phyloP scores from a whole-genome alignment of 441 rosid species.

The Geranium incanum region DNA sequence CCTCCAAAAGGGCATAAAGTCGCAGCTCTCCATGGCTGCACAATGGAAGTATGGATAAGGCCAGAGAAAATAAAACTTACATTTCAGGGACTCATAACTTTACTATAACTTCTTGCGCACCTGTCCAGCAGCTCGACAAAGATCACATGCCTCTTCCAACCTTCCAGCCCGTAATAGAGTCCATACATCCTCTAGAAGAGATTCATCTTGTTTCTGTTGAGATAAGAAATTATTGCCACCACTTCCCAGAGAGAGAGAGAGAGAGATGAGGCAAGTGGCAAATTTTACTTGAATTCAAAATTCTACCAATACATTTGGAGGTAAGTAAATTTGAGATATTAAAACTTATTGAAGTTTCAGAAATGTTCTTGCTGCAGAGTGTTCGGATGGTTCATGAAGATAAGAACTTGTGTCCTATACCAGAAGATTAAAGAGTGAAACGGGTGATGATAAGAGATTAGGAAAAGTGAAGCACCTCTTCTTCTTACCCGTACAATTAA shows the following conservation, averaged over 20 bases:
- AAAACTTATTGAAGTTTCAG: background rate
- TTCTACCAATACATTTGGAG: background rate
- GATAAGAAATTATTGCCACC: conserved; percentile 18
- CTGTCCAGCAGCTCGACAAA: conserved; percentile 97
- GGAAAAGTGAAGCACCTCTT: conserved; percentile 4
- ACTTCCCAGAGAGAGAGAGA: background rate
- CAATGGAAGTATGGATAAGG: conserved; percentile 17
- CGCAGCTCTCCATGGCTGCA: conserved; percentile 98
- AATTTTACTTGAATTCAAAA: background rate
- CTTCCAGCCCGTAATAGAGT: conserved; percentile 90
- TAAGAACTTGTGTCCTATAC: background rate
- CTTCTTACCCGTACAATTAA: background rate
- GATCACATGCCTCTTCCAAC: conserved; percentile 80
- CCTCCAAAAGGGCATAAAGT: conserved; percentile 86
- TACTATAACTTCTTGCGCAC: conserved; percentile 28
- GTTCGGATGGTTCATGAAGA: background rate
- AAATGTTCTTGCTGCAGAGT: background rate
- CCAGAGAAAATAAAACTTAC: conserved; percentile 12
- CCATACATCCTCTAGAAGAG: conserved; percentile 95
- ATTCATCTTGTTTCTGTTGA: conserved; percentile 88
- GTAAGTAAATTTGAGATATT: conserved; percentile 1
- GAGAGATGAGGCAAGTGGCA: conserved; percentile 2
- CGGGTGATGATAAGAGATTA: background rate
- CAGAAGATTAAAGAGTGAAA: conserved; percentile 1
- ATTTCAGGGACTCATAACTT: conserved; percentile 10